phyloP scores from a whole-genome alignment of 495 filamentous ascomycete species.

The Hyaloscypha finlandica region DNA sequence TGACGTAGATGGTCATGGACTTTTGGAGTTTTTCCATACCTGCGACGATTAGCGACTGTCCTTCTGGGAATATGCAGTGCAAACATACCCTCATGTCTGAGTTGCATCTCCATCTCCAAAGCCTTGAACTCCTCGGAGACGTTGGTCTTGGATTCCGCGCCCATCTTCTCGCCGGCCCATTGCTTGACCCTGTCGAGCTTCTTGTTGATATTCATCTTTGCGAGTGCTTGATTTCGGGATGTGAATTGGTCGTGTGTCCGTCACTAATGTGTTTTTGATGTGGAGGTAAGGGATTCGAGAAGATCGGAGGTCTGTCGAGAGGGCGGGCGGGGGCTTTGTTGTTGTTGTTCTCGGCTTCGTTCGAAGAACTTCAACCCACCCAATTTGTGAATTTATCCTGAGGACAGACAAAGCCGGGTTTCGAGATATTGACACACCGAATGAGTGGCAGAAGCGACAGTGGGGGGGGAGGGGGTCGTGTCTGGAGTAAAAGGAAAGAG shows the following conservation, averaged over 20 bases:
- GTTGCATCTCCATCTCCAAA: conserved; percentile 88
- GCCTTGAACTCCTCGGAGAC: conserved; percentile 92
- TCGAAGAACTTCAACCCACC: conserved; percentile 17
- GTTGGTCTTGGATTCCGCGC: conserved; percentile 84
- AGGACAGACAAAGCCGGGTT: conserved; percentile 16
- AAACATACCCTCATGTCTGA: conserved; percentile 81
- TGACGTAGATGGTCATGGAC: conserved; percentile 87
- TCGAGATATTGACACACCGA: conserved; percentile 16
- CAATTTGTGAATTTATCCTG: conserved; percentile 28
- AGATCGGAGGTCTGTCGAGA: conserved; percentile 2
- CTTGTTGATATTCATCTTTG: conserved; percentile 87
- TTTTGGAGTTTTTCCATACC: conserved; percentile 91
- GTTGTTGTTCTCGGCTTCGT: conserved; percentile 11
- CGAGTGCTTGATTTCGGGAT: conserved; percentile 3
- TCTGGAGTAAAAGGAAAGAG: not conserved
- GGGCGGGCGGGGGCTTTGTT: conserved; percentile 16
- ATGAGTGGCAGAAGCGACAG: conserved; percentile 25
- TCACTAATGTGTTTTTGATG: conserved; percentile 1
- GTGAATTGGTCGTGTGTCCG: not conserved
- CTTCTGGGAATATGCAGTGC: not conserved
- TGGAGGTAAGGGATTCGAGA: not conserved
- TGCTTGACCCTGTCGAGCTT: conserved; percentile 96
- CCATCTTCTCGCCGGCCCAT: conserved; percentile 98
- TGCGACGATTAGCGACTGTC: conserved; percentile 38
- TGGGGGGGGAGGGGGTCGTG: conserved; percentile 12